Evolutionary conservation across 495 filamentous ascomycete species (phyloP).

Genomic region (Annulohypoxylon stygium): DNA sequence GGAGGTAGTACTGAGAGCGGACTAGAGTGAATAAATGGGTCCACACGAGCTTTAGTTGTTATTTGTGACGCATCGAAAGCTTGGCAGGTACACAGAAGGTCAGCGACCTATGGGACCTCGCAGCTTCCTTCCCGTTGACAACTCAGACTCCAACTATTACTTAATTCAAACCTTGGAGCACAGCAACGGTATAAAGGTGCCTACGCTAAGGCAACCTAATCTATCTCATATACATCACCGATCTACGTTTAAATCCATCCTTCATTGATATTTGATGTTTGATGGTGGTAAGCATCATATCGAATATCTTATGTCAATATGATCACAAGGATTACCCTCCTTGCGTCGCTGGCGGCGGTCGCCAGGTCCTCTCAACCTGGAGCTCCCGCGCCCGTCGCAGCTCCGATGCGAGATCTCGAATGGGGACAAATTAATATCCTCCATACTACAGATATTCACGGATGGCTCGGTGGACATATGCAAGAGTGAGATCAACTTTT

Average conservation of each 20-base stretch:
- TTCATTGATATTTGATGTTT: neutral
- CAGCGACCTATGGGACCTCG: conserved; percentile 6
- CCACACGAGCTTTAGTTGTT: conserved; percentile 5
- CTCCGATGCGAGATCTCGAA: conserved; percentile 82
- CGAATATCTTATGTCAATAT: conserved; percentile 31
- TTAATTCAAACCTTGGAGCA: neutral
- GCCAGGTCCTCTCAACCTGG: conserved; percentile 78
- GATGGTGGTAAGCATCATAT: conserved; percentile 28
- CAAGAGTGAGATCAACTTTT: conserved; percentile 72
- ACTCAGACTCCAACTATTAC: conserved; percentile 29
- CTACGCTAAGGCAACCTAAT: conserved; percentile 9
- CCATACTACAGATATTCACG: conserved; percentile 94
- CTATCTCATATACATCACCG: neutral
- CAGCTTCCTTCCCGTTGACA: conserved; percentile 22
- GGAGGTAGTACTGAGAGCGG: neutral
- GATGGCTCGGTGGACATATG: conserved; percentile 94
- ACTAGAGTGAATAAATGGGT: neutral
- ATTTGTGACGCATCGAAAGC: conserved; percentile 37
- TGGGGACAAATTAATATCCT: conserved; percentile 97
- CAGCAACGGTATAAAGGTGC: neutral
- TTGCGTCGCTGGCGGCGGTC: conserved; percentile 49
- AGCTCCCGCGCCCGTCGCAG: conserved; percentile 81
- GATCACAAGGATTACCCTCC: conserved; percentile 42
- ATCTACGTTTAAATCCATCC: conserved; percentile 18
- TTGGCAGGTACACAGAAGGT: conserved; percentile 46